Evolutionary conservation across 176 grass and related monocot species (phyloP).

Genomic region (Olyra latifolia): DNA sequence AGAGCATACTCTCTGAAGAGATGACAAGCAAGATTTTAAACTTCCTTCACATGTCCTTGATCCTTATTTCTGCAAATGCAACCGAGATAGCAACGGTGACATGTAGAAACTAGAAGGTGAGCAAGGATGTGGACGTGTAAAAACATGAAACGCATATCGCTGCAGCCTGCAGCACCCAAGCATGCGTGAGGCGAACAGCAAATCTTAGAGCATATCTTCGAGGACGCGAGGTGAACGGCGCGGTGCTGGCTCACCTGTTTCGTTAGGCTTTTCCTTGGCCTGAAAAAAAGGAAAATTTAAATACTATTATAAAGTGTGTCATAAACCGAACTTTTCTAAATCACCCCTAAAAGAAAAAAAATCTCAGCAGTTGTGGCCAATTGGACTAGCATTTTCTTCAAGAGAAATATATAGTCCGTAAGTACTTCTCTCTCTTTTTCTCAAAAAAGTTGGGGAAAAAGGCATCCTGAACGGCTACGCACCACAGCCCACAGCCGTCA

Average conservation of each 20-base stretch:
- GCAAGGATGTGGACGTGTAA: background rate
- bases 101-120: background rate
- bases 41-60: background rate
- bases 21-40: constrained; percentile 6
- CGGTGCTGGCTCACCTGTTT: too few species aligned
- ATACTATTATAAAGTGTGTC: too few species aligned
- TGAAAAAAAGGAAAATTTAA: background rate
- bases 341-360: too few species aligned
- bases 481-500: background rate
- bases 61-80: background rate
- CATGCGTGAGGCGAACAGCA: background rate
- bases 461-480: constrained; percentile 2
- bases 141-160: background rate
- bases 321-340: too few species aligned
- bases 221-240: background rate
- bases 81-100: background rate
- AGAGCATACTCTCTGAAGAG: constrained; percentile 29
- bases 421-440: background rate
- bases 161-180: too few species aligned
- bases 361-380: background rate
- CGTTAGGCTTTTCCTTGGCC: too few species aligned
- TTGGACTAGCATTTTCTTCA: background rate
- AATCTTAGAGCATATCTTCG: background rate
- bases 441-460: background rate
- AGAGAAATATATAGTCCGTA: background rate